These are phyloP conservation scores for Tephrocybe sp. DNA, from an alignment of 768 basidiomycete species.

Conservation along the genomic window DNA sequence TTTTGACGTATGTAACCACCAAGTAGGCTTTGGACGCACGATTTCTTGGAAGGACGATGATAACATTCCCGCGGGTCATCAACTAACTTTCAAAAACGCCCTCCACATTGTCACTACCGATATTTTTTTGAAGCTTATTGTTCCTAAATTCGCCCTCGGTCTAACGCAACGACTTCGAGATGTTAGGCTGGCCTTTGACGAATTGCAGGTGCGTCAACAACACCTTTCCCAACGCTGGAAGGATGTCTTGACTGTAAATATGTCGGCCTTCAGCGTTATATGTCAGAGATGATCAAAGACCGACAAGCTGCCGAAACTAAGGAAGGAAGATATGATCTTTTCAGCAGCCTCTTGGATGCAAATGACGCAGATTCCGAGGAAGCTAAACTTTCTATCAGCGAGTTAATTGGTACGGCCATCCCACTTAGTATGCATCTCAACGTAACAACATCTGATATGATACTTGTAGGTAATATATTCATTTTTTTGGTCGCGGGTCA, in stretches of 20 bases:
- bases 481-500: slow-evolving; percentile 62
- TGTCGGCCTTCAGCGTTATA: slow-evolving; percentile 33
- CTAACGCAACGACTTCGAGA: slow-evolving; percentile 32
- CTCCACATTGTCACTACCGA: slow-evolving; percentile 42
- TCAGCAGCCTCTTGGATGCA: slow-evolving; percentile 51
- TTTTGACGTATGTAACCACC: background rate
- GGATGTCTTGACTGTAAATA: background rate
- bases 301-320: slow-evolving; percentile 35
- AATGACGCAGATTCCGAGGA: slow-evolving; percentile 39
- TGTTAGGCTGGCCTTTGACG: slow-evolving; percentile 38
- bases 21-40: slow-evolving; percentile 48
- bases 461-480: slow-evolving; percentile 40
- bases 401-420: slow-evolving; percentile 35
- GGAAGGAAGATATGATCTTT: slow-evolving; percentile 47
- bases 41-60: slow-evolving; percentile 48
- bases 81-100: slow-evolving; percentile 48
- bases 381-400: slow-evolving; percentile 40
- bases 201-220: slow-evolving; percentile 37
- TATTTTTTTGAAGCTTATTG: slow-evolving; percentile 33
- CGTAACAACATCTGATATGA: too few species aligned
- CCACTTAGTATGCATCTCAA: too few species aligned
- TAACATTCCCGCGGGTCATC: slow-evolving; percentile 40
- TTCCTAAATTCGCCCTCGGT: slow-evolving; percentile 40
- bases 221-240: too few species aligned
- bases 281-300: slow-evolving; percentile 53